Evolutionary conservation across 805 yeast species (phyloP), one percentile per base, ranked within the genome.

Genomic region (Metschnikowia chrysomelidarum): DNA sequence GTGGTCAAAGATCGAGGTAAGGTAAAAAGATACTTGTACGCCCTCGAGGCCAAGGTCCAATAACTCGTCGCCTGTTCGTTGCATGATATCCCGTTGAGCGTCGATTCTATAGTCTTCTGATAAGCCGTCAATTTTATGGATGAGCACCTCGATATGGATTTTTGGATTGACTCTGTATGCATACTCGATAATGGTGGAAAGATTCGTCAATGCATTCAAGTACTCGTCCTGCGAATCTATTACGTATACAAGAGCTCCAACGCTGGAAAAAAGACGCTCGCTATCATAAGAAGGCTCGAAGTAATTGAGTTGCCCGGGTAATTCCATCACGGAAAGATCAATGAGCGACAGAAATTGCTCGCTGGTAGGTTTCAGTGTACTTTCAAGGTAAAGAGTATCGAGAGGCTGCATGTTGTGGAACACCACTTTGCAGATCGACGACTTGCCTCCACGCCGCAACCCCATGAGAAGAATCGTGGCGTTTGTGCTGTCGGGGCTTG

Each of bases 201-300:
- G 65, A 54, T 88, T 89, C 18, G 95, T 87, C 30, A 93, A 71
- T 0, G 98, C 96, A 59, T 87, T 83, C 46, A 89, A 64, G 60
- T 93, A 93, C 57, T 93, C 98, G 64, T 91, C 98, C 58, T 88
- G 97, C 8, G 89, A 77, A 60, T 93, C 98, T 43, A 93, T 88
- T 25, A 93, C 96, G 54, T 93, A 93, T 2, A 93, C 93, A 19
- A 93, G 69, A 0, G 96, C 93, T 13, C 96, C 96, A 10, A 88
- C 87, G 27, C 82, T 78, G 27, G 81, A 71, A 53, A 91, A 89
- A 18, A 89, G 61, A 42, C 80, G 69, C 43, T 81, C 88, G 16
- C 85, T 78, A 51, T 87, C 96, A 49, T 82, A 81, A 21, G 80
- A 74, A 3, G 94, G 93, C 49, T 88, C 96, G 56, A 87, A 86